Base-by-base conservation (phyloP, 1,139 yeast species). In the Lodderomyces beijingensis region DNA sequence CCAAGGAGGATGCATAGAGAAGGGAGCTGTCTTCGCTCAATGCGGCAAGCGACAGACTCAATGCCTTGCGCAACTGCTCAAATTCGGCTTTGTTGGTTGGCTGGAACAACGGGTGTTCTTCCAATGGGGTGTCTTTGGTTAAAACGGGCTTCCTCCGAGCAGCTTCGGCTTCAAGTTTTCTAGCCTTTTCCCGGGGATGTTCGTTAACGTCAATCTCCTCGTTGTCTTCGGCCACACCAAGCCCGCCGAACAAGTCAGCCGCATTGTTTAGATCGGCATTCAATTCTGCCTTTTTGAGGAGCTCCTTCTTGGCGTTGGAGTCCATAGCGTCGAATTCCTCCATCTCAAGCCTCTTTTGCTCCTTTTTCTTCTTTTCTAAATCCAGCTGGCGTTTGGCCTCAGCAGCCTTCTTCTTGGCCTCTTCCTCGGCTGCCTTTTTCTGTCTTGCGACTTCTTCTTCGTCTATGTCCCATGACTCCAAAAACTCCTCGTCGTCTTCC, bases 251-350 rank as follows among this genome's bases (percentile, higher is more conserved):
- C 49, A 91, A 69, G 49, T 87, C 95, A 17, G 95, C 91, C 16
- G 97, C 97, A 54, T 86, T 84, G 60, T 83, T 85, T 59, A 91
- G 69, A 63, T 91, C 98, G 21, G 95, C 77, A 31, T 77, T 80
- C 38, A 86, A 53, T 61, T 91, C 94, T 12, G 91, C 94, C 53
- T 81, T 68, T 52, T 71, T 82, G 57, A 84, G 68, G 57, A 88
- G 60, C 52, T 83, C 91, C 49, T 69, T 76, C 55, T 87, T 74
- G 10, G 85, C 78, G 41, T 65, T 69, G 42, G 75, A 84, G 51
- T 80, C 89, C 27, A 79, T 67, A 11, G 61, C 60, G 45, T 82
- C 91, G 36, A 79, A 70, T 32, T 79, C 82, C 47, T 74, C 51
- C 37, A 65, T 47, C 5, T 50, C 51, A 31, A 45, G 43, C 41